Percentiles rank a stretch among this genome's conserved stretches.
phyloP scores from a whole-genome alignment of 192 early-diverging fungal species.

The Rhizoclosmatium sp. region DNA sequence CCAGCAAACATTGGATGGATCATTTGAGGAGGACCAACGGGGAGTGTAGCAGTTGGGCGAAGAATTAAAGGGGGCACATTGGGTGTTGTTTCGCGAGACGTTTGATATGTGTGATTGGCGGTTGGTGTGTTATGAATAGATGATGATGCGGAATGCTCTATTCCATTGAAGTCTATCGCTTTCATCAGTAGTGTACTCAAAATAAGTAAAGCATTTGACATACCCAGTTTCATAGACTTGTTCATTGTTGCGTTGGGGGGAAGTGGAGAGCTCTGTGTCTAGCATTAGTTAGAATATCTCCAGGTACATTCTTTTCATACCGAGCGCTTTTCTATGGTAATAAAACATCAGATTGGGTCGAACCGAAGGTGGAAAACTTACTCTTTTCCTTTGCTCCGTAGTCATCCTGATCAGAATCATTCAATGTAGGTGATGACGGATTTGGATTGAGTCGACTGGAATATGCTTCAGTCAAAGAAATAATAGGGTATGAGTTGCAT shows the following conservation, averaged over 20 bases:
- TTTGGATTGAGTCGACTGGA: constrained; percentile 8
- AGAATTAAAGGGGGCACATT: not conserved
- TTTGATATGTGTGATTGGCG: not conserved
- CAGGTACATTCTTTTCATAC: constrained; percentile 1
- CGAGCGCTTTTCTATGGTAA: constrained; percentile 29
- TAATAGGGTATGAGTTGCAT: constrained; percentile 55
- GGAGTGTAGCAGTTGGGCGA: not conserved
- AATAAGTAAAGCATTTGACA: not conserved
- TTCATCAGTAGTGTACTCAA: not conserved
- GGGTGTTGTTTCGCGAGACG: constrained; percentile 1
- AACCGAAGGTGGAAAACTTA: not conserved
- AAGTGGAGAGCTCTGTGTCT: constrained; percentile 15
- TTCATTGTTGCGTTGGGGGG: not conserved
- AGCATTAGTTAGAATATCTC: not conserved
- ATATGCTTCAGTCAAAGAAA: not conserved
- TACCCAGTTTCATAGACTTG: constrained; percentile 16
- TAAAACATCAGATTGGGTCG: not conserved
- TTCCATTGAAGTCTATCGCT: not conserved
- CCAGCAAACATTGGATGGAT: constrained; percentile 27
- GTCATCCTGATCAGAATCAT: constrained; percentile 49
- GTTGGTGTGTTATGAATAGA: constrained; percentile 1
- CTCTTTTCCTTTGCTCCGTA: constrained; percentile 11
- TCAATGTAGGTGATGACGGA: constrained; percentile 37
- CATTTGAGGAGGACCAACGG: not conserved
- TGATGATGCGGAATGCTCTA: not conserved